Conservation (phyloP, 2,329 filamentous ascomycete genomes). For the Nigrospora oryzae region DNA sequence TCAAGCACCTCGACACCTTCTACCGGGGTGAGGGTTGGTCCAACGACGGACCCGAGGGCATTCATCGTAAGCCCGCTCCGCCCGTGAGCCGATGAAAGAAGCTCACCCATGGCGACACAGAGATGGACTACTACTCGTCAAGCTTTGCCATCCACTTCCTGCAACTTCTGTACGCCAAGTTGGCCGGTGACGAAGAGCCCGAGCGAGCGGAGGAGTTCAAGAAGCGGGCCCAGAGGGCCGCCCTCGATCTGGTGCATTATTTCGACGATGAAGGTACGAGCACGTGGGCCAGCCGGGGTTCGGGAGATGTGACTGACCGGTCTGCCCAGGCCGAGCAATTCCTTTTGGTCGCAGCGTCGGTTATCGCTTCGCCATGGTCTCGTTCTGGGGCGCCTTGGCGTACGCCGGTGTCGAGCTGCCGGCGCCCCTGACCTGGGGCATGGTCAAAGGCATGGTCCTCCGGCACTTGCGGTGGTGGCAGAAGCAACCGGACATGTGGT, state of each 20-base stretch:
- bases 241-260: slow-evolving; percentile 67
- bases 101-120: slow-evolving; percentile 15
- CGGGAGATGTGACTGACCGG: neutral
- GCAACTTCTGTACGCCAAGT: slow-evolving; percentile 67
- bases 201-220: slow-evolving; percentile 61
- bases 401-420: slow-evolving; percentile 70
- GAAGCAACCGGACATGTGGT: slow-evolving; percentile 66
- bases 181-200: slow-evolving; percentile 60
- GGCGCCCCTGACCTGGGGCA: slow-evolving; percentile 65
- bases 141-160: slow-evolving; percentile 77
- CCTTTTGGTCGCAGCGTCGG: slow-evolving; percentile 72
- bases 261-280: slow-evolving; percentile 54
- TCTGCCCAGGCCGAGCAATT: slow-evolving; percentile 47
- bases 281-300: too few relatives aligned
- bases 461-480: slow-evolving; percentile 76
- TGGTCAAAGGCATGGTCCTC: slow-evolving; percentile 68
- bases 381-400: slow-evolving; percentile 71
- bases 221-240: slow-evolving; percentile 55
- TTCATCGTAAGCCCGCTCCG: slow-evolving; percentile 45
- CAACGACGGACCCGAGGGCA: slow-evolving; percentile 70
- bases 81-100: neutral
- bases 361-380: slow-evolving; percentile 81
- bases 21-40: slow-evolving; percentile 79
- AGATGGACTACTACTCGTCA: slow-evolving; percentile 81
- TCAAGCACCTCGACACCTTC: slow-evolving; percentile 71